These are phyloP conservation scores for Pseudopithomyces maydicus DNA, from an alignment of 2,329 filamentous ascomycete species.

Conservation along the genomic window DNA sequence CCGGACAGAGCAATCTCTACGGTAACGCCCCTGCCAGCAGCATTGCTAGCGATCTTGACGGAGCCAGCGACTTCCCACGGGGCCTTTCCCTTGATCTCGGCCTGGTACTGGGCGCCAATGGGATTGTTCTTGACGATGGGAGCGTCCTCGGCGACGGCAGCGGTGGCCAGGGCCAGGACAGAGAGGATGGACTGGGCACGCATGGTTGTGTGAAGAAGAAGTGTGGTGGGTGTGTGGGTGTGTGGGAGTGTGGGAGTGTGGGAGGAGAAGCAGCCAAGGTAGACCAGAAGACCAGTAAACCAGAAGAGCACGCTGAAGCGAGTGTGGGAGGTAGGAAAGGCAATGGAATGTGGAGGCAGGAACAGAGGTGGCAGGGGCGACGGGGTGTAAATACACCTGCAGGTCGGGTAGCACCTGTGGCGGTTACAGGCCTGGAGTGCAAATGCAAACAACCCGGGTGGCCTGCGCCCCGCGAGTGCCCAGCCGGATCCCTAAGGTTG, in stretches of 20 bases:
- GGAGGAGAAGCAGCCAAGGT: neutral
- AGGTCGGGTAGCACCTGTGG: conserved; percentile 1
- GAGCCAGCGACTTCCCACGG: conserved; percentile 42
- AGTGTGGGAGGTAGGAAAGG: too few relatives aligned
- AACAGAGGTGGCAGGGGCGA: neutral
- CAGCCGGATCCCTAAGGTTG: neutral
- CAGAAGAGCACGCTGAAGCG: too few relatives aligned
- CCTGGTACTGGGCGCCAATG: conserved; percentile 45
- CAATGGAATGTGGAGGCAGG: neutral
- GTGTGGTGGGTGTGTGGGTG: conserved; percentile 11
- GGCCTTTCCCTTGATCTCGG: conserved; percentile 40
- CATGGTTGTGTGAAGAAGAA: conserved; percentile 32
- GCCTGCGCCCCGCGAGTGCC: neutral
- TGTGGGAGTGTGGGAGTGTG: neutral
- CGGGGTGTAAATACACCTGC: conserved; percentile 4
- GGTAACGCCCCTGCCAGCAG: conserved; percentile 46
- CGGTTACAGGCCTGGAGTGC: too few relatives aligned
- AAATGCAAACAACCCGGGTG: conserved; percentile 3
- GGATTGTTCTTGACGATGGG: conserved; percentile 45
- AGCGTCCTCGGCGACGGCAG: conserved; percentile 40
- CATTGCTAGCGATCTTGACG: conserved; percentile 36
- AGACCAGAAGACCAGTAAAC: neutral
- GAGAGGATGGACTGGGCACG: conserved; percentile 31
- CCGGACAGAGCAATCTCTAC: conserved; percentile 48
- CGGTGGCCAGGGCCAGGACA: conserved; percentile 34